Evolutionary conservation across 2,329 filamentous ascomycete genomes (phyloP).

Genomic region (Botrytis byssoidea): DNA sequence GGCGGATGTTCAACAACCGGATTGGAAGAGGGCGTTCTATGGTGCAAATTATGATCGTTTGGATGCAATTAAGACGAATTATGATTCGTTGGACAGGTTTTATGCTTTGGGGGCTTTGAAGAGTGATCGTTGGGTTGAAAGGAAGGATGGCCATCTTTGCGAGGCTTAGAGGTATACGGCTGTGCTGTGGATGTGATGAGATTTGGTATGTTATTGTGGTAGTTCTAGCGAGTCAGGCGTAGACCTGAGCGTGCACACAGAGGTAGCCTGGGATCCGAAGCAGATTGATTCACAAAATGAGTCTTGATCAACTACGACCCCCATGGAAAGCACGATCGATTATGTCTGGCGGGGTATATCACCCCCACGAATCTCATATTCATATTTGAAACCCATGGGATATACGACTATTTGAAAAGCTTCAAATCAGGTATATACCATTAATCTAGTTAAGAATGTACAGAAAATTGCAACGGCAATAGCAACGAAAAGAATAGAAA

Average conservation of each 20-base stretch:
- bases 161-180: neutral
- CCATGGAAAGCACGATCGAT: no score
- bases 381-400: no score
- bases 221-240: no score
- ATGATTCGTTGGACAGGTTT: neutral
- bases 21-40: conserved; percentile 3
- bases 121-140: neutral
- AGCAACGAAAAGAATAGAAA: neutral
- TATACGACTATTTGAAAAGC: neutral
- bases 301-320: no score
- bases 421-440: neutral
- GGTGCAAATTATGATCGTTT: neutral
- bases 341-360: no score
- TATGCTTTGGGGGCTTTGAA: neutral
- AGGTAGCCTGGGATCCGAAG: no score
- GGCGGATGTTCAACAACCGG: neutral
- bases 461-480: neutral
- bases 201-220: no score
- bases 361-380: no score
- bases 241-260: no score
- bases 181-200: no score
- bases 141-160: neutral
- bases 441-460: neutral
- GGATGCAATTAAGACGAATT: neutral
- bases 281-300: no score